phyloP scores from a whole-genome alignment of 768 basidiomycete genomes.

The Cyclocybe aegerita region DNA sequence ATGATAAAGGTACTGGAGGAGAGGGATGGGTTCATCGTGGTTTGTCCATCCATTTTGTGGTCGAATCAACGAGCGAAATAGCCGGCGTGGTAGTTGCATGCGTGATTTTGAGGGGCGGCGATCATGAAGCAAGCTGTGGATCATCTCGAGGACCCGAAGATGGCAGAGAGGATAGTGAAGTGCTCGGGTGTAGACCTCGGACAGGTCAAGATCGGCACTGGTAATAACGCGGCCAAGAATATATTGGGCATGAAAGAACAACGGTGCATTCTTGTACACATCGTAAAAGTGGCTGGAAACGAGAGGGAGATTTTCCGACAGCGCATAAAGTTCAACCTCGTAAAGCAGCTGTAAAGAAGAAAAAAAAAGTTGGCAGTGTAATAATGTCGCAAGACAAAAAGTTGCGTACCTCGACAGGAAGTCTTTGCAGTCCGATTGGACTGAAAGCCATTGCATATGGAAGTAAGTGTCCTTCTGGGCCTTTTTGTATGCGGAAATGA shows the following conservation, averaged over 20 bases:
- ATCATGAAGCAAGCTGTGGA: slow-evolving; percentile 30
- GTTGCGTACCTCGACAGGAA: slow-evolving; percentile 42
- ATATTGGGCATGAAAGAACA: slow-evolving; percentile 66
- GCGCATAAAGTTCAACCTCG: slow-evolving; percentile 71
- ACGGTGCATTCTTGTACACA: slow-evolving; percentile 55
- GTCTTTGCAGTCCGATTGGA: slow-evolving; percentile 21
- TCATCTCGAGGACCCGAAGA: slow-evolving; percentile 45
- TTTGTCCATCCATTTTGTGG: slow-evolving; percentile 40
- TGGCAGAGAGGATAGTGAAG: slow-evolving; percentile 67
- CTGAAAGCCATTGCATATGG: too few species aligned
- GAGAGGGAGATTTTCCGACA: slow-evolving; percentile 62
- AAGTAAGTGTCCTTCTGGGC: too few species aligned
- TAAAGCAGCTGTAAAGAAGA: slow-evolving; percentile 60
- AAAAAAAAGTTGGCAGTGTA: slow-evolving; percentile 6
- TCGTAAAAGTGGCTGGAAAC: slow-evolving; percentile 51
- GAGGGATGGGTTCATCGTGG: slow-evolving; percentile 58
- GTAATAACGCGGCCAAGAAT: slow-evolving; percentile 38
- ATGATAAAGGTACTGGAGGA: slow-evolving; percentile 57
- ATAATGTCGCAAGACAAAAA: neutral
- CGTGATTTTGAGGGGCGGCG: slow-evolving; percentile 1
- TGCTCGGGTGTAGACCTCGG: slow-evolving; percentile 41
- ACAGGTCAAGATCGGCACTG: slow-evolving; percentile 13
- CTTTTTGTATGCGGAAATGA: too few species aligned
- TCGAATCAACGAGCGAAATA: slow-evolving; percentile 57
- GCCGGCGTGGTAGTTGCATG: slow-evolving; percentile 57